Evolutionary conservation across 2,329 filamentous ascomycete species (phyloP).

Genomic region (Didymellaceae sp.): DNA sequence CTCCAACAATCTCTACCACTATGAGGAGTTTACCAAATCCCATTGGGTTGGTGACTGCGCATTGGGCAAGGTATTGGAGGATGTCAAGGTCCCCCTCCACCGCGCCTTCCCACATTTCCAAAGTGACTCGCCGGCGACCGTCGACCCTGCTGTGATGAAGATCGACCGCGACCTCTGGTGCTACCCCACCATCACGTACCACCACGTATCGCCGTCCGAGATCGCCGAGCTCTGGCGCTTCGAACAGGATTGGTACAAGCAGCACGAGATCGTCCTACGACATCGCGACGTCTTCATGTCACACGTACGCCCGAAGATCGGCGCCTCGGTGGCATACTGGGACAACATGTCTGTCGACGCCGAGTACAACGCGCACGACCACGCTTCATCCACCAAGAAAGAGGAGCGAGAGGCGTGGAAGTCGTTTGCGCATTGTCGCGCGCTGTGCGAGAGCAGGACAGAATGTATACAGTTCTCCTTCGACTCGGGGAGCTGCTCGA

Average conservation of each 20-base stretch:
- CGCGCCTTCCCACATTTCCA: conserved; percentile 55
- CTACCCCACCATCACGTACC: conserved; percentile 51
- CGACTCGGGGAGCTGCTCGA: conserved; percentile 39
- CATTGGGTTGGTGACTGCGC: conserved; percentile 51
- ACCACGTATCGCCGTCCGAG: conserved; percentile 47
- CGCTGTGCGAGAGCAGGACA: conserved; percentile 41
- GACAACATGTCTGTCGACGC: conserved; percentile 47
- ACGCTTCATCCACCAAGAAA: conserved; percentile 26
- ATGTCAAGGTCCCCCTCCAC: conserved; percentile 45
- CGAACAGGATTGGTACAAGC: conserved; percentile 48
- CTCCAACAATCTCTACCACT: conserved; percentile 38
- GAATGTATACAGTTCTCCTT: conserved; percentile 47
- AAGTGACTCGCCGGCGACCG: conserved; percentile 51
- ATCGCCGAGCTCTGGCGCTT: conserved; percentile 50
- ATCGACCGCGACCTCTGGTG: conserved; percentile 53
- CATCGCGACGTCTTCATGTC: conserved; percentile 49
- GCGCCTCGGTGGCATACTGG: conserved; percentile 33
- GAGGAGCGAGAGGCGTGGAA: conserved; percentile 45
- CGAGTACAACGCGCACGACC: conserved; percentile 46
- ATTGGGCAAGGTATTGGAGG: conserved; percentile 46
- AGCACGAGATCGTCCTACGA: conserved; percentile 43
- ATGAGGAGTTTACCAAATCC: conserved; percentile 45
- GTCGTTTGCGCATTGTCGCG: conserved; percentile 44
- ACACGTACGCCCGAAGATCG: conserved; percentile 41
- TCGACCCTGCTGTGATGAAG: conserved; percentile 48